Conservation (phyloP, 768 basidiomycete genomes). For the Suillus lakei region DNA sequence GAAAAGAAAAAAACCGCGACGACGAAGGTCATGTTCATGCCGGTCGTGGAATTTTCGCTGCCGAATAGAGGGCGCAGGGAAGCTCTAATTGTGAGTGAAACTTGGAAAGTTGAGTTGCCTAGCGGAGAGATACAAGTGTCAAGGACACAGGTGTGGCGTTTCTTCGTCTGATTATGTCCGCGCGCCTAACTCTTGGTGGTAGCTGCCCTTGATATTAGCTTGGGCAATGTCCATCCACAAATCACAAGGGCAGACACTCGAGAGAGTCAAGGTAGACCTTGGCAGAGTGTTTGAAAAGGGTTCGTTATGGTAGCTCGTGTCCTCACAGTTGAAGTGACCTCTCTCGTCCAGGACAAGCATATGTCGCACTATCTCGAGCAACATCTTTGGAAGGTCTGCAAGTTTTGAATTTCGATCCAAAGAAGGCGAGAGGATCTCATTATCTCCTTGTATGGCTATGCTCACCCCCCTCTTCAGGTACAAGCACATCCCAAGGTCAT, state of each 20-base stretch:
- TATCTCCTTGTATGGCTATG: background rate
- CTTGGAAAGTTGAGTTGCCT: constrained; percentile 89
- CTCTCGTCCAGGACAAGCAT: constrained; percentile 72
- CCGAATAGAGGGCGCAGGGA: constrained; percentile 59
- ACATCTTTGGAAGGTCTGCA: constrained; percentile 86
- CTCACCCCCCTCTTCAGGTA: constrained; percentile 47
- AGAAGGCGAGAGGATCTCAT: constrained; percentile 55
- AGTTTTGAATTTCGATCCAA: constrained; percentile 76
- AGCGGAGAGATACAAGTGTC: constrained; percentile 83
- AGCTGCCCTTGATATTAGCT: constrained; percentile 87
- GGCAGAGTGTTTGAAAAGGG: constrained; percentile 93
- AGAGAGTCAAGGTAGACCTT: constrained; percentile 93
- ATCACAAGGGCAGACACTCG: constrained; percentile 95
- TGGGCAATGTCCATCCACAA: constrained; percentile 99
- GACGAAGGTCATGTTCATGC: constrained; percentile 49
- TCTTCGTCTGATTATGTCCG: background rate
- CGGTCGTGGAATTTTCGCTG: constrained; percentile 79
- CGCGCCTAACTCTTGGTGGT: background rate
- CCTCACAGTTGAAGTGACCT: constrained; percentile 10
- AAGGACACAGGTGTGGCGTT: constrained; percentile 69
- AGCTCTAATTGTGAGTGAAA: constrained; percentile 68
- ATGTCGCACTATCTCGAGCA: constrained; percentile 88
- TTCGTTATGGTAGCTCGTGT: constrained; percentile 26
- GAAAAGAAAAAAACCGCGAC: constrained; percentile 26
- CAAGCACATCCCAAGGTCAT: constrained; percentile 74